Evolutionary conservation across 148 eudicot species (phyloP), one percentile per base, ranked within the genome.

Genomic region (Silene latifolia): DNA sequence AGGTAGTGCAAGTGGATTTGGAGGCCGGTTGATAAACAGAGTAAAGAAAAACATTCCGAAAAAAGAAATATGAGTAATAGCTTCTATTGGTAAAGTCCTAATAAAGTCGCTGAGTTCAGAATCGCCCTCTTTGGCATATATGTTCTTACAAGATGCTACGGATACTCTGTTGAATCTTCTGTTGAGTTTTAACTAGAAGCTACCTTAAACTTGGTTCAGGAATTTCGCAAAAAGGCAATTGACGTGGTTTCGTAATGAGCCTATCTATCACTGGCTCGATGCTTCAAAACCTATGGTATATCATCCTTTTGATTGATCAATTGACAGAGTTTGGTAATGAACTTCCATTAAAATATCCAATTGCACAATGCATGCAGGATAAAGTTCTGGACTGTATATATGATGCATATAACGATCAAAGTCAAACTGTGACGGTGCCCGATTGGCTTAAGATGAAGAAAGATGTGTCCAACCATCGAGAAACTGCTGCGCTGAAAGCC

Each of bases 241-340:
- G 86, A 95, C 97, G 20, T 95, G 98, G 98, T 95, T 87, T 21
- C 93, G 98, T 51, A 95, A 95, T 69, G 97, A 95, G 78, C 86
- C 79, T 54, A 89, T 90, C 65, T 95, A 95, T 82, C 89, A 90
- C 39, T 95, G 98, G 98, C 85, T 95, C 46, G 91, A 95, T 84
- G 98, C 97, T 83, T 92, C 98, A 64, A 90, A 83, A 73, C 89
- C 98, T 20, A 54, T 95, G 96, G 98, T 95, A 86, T 84, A 89
- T 68, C 76, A 69, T 61, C 32, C 21, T 5, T 54, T 25, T 4
- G 3, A 58, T 72, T 61, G 67, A 29, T 74, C 76, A 25, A 3
- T 13, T 11, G 56, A 51, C 18, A 3, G 13, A 18, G 17, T 11
- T 51, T 51, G 3, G 17, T 51, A 11, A 51, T 29, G 46, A 76